Evolutionary conservation across 2,329 filamentous ascomycete species (phyloP).

Genomic region (Hypoxylon sp.): DNA sequence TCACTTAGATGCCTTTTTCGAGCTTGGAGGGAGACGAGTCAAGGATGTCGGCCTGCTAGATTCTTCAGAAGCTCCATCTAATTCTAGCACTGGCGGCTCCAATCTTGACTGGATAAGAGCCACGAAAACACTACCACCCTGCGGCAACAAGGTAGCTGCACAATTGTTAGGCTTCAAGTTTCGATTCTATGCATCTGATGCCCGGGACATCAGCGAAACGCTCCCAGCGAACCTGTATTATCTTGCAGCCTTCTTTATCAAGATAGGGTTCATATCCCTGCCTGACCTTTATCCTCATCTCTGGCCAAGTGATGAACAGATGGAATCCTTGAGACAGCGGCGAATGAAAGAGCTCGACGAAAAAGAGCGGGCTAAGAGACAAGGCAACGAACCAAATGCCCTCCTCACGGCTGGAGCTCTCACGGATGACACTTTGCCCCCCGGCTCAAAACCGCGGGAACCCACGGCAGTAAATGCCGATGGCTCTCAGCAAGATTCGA

Average conservation of each 20-base stretch:
- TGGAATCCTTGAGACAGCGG: slow-evolving; percentile 78
- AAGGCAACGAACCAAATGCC: slow-evolving; percentile 82
- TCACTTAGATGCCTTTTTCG: slow-evolving; percentile 88
- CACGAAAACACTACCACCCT: slow-evolving; percentile 84
- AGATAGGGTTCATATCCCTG: slow-evolving; percentile 95
- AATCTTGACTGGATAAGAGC: slow-evolving; percentile 77
- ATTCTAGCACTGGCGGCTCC: slow-evolving; percentile 57
- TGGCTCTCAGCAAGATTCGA: slow-evolving; percentile 61
- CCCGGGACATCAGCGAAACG: slow-evolving; percentile 79
- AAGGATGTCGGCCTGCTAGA: slow-evolving; percentile 68
- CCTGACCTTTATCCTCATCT: slow-evolving; percentile 92
- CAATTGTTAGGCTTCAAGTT: slow-evolving; percentile 97
- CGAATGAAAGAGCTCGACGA: slow-evolving; percentile 82
- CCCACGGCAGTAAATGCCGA: slow-evolving; percentile 63
- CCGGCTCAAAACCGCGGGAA: slow-evolving; percentile 65
- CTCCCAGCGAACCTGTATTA: slow-evolving; percentile 94
- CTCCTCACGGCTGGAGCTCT: slow-evolving; percentile 88
- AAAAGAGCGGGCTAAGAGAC: slow-evolving; percentile 77
- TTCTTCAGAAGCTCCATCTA: slow-evolving; percentile 61
- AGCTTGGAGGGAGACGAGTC: slow-evolving; percentile 80
- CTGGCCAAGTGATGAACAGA: slow-evolving; percentile 84
- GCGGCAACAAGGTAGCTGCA: slow-evolving; percentile 90
- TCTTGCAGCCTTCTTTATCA: slow-evolving; percentile 90
- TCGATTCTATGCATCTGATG: slow-evolving; percentile 88
- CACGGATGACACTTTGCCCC: slow-evolving; percentile 79